Evolutionary conservation across 2,329 filamentous ascomycete genomes (phyloP).

Genomic region (Xylaria multiplex): DNA sequence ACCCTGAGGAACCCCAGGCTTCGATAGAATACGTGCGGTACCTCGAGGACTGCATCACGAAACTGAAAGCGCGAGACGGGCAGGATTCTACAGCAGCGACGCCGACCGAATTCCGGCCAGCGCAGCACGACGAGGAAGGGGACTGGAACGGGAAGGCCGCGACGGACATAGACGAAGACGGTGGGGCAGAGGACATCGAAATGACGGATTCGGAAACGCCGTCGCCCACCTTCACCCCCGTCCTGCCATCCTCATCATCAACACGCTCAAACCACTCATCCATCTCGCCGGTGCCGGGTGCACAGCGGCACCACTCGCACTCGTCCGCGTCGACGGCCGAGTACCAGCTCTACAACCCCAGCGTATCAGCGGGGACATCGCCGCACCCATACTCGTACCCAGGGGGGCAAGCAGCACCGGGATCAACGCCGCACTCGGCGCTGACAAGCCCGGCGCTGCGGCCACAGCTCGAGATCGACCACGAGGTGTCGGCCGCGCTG

Average conservation of each 20-base stretch:
- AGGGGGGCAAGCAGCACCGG: constrained; percentile 39
- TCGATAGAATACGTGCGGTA: constrained; percentile 97
- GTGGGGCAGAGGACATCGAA: constrained; percentile 64
- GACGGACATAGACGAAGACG: constrained; percentile 54
- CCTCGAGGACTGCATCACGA: constrained; percentile 84
- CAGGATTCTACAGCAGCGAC: constrained; percentile 40
- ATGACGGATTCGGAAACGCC: constrained; percentile 65
- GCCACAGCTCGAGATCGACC: constrained; percentile 69
- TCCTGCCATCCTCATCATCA: constrained; percentile 43
- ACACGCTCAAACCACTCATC: constrained; percentile 56
- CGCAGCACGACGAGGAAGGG: constrained; percentile 41
- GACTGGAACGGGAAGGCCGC: constrained; percentile 37
- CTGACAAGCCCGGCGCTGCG: constrained; percentile 65
- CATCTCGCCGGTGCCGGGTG: constrained; percentile 61
- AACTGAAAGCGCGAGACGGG: constrained; percentile 73
- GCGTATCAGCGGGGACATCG: constrained; percentile 23
- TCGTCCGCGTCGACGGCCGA: constrained; percentile 61
- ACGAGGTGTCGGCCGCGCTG: constrained; percentile 85
- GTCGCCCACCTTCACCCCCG: constrained; percentile 57
- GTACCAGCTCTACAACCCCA: constrained; percentile 56
- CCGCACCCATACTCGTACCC: constrained; percentile 55
- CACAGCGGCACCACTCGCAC: constrained; percentile 64
- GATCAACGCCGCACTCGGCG: constrained; percentile 45
- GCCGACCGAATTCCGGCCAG: constrained; percentile 44
- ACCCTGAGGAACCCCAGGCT: constrained; percentile 64